These are phyloP conservation scores for Aegilops sharonensis DNA, from an alignment of 176 grass and related monocot species.

Conservation along the genomic window DNA sequence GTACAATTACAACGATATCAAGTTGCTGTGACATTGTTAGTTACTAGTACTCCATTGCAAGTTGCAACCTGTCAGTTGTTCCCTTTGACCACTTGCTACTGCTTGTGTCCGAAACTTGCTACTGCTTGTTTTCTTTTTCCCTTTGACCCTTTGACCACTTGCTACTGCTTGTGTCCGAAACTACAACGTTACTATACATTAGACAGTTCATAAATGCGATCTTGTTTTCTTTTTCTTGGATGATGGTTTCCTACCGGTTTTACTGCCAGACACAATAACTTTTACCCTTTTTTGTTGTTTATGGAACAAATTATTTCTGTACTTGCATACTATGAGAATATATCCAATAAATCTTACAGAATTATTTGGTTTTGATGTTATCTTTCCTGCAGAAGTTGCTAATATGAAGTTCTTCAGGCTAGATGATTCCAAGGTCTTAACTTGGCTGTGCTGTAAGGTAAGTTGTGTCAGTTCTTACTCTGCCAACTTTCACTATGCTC, in stretches of 20 bases:
- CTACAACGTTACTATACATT: neutral
- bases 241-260: constrained; percentile 2
- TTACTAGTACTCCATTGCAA: neutral
- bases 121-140: too few species aligned
- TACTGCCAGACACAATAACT: neutral
- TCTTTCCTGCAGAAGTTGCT: constrained; percentile 73
- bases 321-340: neutral
- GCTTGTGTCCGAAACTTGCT: neutral
- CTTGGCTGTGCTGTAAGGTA: constrained; percentile 97
- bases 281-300: neutral
- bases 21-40: neutral
- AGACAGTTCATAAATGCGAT: neutral
- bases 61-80: neutral
- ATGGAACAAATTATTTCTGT: neutral
- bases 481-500: neutral
- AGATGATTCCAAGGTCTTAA: constrained; percentile 82
- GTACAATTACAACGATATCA: neutral
- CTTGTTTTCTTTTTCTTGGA: constrained; percentile 2
- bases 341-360: constrained; percentile 15
- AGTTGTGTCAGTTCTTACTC: constrained; percentile 5
- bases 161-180: neutral
- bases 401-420: constrained; percentile 80
- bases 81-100: neutral
- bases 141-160: neutral
- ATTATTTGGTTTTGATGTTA: constrained; percentile 16